Conservation (phyloP, 1,139 yeast genomes). For the Suhomyces yuchorum region DNA sequence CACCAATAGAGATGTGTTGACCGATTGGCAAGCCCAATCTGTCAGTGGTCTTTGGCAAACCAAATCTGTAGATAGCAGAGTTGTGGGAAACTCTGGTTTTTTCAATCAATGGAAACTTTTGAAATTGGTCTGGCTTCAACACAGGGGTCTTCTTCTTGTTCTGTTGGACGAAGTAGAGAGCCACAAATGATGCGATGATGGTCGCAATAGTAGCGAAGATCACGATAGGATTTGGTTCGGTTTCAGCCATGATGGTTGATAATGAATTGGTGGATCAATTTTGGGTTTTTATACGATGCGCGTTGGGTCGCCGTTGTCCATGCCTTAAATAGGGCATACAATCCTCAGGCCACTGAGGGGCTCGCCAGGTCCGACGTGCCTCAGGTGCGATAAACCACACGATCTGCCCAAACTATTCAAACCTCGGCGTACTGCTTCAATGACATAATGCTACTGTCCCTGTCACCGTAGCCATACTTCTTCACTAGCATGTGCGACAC, state of each 20-base stretch:
- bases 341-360: conserved; percentile 5
- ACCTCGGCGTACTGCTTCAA: background rate
- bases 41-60: conserved; percentile 74
- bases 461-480: background rate
- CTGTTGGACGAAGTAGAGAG: conserved; percentile 39
- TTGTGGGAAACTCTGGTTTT: conserved; percentile 81
- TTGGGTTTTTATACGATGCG: conserved; percentile 12
- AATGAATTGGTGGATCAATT: conserved; percentile 5
- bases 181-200: conserved; percentile 41
- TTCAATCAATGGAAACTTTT: conserved; percentile 79
- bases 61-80: conserved; percentile 83
- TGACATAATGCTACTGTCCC: background rate
- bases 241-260: conserved; percentile 15
- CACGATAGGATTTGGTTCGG: conserved; percentile 42
- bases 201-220: conserved; percentile 47
- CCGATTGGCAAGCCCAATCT: conserved; percentile 92
- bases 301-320: conserved; percentile 9
- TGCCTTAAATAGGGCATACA: conserved; percentile 4
- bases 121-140: conserved; percentile 66
- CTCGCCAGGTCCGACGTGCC: background rate
- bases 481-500: background rate
- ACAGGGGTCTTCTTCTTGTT: conserved; percentile 51
- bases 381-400: background rate
- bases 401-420: background rate
- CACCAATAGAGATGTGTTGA: conserved; percentile 83